phyloP scores from a whole-genome alignment of 352 stramenopile species.

The Paralagenidium karlingii region DNA sequence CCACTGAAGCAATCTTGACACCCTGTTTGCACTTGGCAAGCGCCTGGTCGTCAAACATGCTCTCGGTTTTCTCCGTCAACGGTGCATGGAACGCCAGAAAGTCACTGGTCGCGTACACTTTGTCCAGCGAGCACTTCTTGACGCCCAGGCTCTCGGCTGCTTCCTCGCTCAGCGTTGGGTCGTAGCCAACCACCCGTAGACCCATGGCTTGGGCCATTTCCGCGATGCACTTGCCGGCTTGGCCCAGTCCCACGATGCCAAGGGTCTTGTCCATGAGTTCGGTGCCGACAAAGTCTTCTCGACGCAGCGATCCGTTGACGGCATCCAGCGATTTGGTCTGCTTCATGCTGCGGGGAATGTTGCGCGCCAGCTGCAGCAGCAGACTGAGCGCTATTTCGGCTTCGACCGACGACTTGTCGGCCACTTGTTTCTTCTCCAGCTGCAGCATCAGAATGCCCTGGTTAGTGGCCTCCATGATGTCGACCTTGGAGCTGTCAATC shows the following conservation, averaged over 20 bases:
- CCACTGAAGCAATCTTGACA: conserved; percentile 81
- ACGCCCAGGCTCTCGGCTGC: conserved; percentile 45
- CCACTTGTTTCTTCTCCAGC: conserved; percentile 57
- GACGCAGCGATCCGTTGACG: conserved; percentile 4
- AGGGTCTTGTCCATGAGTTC: conserved; percentile 50
- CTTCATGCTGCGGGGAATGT: conserved; percentile 38
- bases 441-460: conserved; percentile 65
- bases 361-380: conserved; percentile 44
- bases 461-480: conserved; percentile 65
- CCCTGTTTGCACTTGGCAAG: conserved; percentile 83
- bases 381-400: conserved; percentile 53
- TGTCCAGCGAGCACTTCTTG: conserved; percentile 35
- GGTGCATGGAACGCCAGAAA: conserved; percentile 93
- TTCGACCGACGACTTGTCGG: conserved; percentile 61
- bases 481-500: conserved; percentile 48
- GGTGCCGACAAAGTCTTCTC: conserved; percentile 38
- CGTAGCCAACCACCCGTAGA: conserved; percentile 51
- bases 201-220: conserved; percentile 66
- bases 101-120: conserved; percentile 69
- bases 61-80: conserved; percentile 83
- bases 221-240: conserved; percentile 54
- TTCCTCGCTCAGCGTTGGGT: conserved; percentile 65
- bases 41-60: conserved; percentile 78
- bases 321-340: conserved; percentile 11
- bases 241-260: conserved; percentile 57